Base-by-base conservation (phyloP, 805 yeast species). In the Kodamaea leandrae region DNA sequence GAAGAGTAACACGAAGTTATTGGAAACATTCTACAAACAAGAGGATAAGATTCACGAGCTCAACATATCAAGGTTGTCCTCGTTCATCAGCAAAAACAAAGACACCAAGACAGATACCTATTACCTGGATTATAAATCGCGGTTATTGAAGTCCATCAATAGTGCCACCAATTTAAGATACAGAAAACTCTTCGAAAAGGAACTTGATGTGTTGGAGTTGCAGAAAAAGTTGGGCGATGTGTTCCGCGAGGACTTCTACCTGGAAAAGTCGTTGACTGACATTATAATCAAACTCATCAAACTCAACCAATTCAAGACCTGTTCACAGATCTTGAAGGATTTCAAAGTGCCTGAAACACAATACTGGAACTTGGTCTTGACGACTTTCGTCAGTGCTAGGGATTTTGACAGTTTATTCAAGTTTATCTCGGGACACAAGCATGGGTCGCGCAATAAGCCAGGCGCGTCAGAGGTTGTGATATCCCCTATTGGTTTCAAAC, bases 401-500 rank as follows among this genome's bases (percentile, higher is more conserved):
- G 76, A 77, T 32, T 82, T 78, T 64, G 80, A 76, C 14, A 78
- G 75, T 27, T 56, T 86, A 21, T 72, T 61, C 44, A 57, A 59
- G 40, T 67, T 68, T 45, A 55, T 64, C 4, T 27, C 45, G 20
- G 34, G 34, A 10, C 20, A 19, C 13, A 26, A 25, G 8, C 30
- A 15, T 4, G 30, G 32, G 3, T 52, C 54, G 10, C 29, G 49
- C 10, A 47, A 46, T 9, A 42, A 36, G 30, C 73, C 76, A 21
- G 74, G 80, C 51, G 75, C 81, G 0, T 67, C 63, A 2, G 55
- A 61, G 1, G 69, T 66, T 33, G 45, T 53, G 20, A 82, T 77
- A 46, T 78, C 93, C 0, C 84, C 86, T 0, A 84, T 88, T 30
- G 89, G 91, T 0, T 82, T 82, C 44, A 72, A 71, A 45, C 80